Evolutionary conservation across 805 yeast genomes (phyloP), one percentile per base, ranked within the genome.

Genomic region (Priceomyces fermenticarens): DNA sequence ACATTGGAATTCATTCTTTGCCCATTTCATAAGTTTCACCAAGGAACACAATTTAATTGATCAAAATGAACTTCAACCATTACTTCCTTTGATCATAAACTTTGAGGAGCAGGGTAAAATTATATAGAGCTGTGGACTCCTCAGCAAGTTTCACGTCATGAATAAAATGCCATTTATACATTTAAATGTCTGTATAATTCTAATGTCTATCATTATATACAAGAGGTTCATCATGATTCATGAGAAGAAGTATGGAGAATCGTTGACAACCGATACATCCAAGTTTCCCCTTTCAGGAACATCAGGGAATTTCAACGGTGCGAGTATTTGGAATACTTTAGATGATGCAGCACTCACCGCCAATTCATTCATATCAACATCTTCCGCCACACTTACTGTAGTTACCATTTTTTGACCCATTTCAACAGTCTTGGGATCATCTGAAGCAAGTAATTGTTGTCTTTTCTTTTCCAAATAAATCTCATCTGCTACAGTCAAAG

Each of bases 1-100:
- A 0, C 98, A 93, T 60, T 93, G 96, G 96, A 93, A 93, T 62
- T 90, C 98, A 3, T 87, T 90, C 53, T 93, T 95, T 65, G 93
- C 96, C 11, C 99, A 93, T 60, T 93, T 86, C 55, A 77, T 91
- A 33, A 84, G 96, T 39, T 88, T 93, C 56, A 78, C 85, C 10
- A 83, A 84, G 49, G 96, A 89, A 49, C 93, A 88, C 61, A 83
- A 79, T 39, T 74, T 93, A 48, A 72, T 93, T 28, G 98, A 89
- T 44, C 70, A 80, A 39, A 71, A 73, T 40, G 99, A 93, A 48
- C 65, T 89, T 62, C 85, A 73, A 41, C 98, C 99, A 0, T 65
- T 93, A 46, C 63, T 72, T 34, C 82, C 85, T 4, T 69, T 93
- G 61, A 86, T 95, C 36, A 89, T 83, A 47, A 80, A 75, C 52